A percentile compares a stretch with the other conserved stretches of the same genome.
Conservation (phyloP, 83 land plant genomes). For the Picea mariana region DNA sequence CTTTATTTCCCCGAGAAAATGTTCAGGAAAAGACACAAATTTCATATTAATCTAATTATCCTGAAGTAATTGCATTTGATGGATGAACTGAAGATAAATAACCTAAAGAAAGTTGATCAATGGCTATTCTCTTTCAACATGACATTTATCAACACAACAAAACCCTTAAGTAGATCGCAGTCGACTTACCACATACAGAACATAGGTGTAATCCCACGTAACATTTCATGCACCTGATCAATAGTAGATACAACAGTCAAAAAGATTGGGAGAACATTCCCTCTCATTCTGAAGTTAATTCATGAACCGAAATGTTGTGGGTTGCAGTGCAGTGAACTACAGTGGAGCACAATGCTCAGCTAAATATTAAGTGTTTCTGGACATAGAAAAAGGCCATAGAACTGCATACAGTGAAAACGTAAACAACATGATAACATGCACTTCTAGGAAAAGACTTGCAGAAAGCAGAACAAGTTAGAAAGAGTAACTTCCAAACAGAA, state of each 20-base stretch:
- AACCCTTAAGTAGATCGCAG: slow-evolving; percentile 16
- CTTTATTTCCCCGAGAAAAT: neutral
- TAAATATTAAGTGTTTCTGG: neutral
- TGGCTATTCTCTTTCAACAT: slow-evolving; percentile 1
- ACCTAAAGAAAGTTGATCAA: neutral
- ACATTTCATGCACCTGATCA: slow-evolving; percentile 19
- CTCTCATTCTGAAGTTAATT: slow-evolving; percentile 11
- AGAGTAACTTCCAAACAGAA: neutral
- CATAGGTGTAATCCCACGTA: slow-evolving; percentile 15
- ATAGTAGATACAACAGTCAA: slow-evolving; percentile 18
- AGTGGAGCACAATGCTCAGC: neutral
- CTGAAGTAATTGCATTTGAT: neutral
- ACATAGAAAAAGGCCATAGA: neutral
- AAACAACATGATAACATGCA: too few relatives aligned
- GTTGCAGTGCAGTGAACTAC: neutral
- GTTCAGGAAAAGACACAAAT: neutral
- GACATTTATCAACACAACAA: slow-evolving; percentile 1
- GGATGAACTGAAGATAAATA: neutral
- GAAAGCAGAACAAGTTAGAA: neutral
- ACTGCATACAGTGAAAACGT: neutral
- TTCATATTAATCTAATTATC: neutral
- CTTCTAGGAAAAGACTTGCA: neutral
- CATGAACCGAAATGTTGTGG: slow-evolving; percentile 13
- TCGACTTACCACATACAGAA: slow-evolving; percentile 20
- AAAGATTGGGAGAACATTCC: slow-evolving; percentile 13